Evolutionary conservation across 257 asterid species (phyloP).

Genomic region (Craterostigma plantagineum): DNA sequence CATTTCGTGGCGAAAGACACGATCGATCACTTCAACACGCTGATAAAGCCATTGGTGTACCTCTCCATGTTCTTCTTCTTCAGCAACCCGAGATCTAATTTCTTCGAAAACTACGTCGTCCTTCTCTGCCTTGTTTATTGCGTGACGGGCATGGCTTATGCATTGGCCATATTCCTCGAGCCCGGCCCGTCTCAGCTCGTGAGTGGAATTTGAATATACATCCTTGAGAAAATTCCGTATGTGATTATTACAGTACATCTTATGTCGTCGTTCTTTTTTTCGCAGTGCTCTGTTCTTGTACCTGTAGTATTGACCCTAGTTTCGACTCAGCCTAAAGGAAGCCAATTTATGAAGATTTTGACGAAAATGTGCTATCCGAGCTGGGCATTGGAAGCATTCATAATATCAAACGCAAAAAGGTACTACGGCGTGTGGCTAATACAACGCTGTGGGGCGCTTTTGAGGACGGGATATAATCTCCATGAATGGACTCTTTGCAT

Average conservation of each 20-base stretch:
- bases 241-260: slow-evolving; percentile 3
- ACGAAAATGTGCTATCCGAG: slow-evolving; percentile 49
- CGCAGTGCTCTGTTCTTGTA: slow-evolving; percentile 87
- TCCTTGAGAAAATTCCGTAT: background rate
- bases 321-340: slow-evolving; percentile 57
- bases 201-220: slow-evolving; percentile 1
- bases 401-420: slow-evolving; percentile 72
- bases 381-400: slow-evolving; percentile 92
- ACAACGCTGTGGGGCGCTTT: slow-evolving; percentile 41
- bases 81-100: slow-evolving; percentile 53
- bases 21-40: slow-evolving; percentile 48
- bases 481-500: slow-evolving; percentile 27
- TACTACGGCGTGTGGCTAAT: slow-evolving; percentile 42
- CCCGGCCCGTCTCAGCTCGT: slow-evolving; percentile 80
- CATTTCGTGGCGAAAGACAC: slow-evolving; percentile 55
- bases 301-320: slow-evolving; percentile 84
- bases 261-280: slow-evolving; percentile 8
- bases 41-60: slow-evolving; percentile 53
- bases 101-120: slow-evolving; percentile 44
- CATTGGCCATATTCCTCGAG: slow-evolving; percentile 48
- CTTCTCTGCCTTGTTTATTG: slow-evolving; percentile 51
- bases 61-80: slow-evolving; percentile 56
- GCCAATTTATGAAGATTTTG: slow-evolving; percentile 22
- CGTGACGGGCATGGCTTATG: slow-evolving; percentile 58
- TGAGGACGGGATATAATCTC: slow-evolving; percentile 21